These are phyloP conservation scores for Aspergillus amoenus DNA, from an alignment of 2,329 filamentous ascomycete species.

Conservation along the genomic window DNA sequence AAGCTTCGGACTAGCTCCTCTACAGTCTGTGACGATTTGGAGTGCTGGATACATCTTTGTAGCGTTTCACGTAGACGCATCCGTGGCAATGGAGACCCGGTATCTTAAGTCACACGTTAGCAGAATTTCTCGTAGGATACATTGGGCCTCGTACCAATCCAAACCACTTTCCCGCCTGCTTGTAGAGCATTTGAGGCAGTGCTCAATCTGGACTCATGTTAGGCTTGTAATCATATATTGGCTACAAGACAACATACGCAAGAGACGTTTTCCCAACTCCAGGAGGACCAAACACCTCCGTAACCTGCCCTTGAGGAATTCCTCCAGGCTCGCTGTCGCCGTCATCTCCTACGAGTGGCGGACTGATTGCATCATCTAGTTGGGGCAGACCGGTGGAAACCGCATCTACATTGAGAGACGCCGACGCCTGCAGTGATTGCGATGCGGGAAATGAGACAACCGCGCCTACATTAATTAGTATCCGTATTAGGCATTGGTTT, in stretches of 20 bases:
- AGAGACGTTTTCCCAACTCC: constrained; percentile 83
- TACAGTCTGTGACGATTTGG: constrained; percentile 9
- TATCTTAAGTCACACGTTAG: constrained; percentile 38
- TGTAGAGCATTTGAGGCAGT: constrained; percentile 63
- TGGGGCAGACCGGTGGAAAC: constrained; percentile 47
- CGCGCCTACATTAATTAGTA: constrained; percentile 24
- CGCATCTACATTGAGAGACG: constrained; percentile 15
- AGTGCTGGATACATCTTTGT: constrained; percentile 11
- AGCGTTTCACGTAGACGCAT: constrained; percentile 52
- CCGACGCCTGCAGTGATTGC: constrained; percentile 34
- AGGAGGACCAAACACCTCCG: constrained; percentile 84
- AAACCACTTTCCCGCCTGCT: constrained; percentile 65
- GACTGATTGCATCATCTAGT: constrained; percentile 44
- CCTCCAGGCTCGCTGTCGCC: constrained; percentile 48
- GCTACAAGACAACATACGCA: constrained; percentile 56
- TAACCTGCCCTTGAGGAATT: constrained; percentile 72
- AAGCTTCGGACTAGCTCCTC: constrained; percentile 52
- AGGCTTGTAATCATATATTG: constrained; percentile 10
- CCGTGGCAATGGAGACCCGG: constrained; percentile 49
- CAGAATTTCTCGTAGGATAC: not conserved
- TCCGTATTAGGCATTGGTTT: not conserved
- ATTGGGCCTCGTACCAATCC: constrained; percentile 66
- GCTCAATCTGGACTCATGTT: constrained; percentile 61
- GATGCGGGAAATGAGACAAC: constrained; percentile 37
- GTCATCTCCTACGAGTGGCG: constrained; percentile 15